These are phyloP conservation scores for Phaseolus lunatus DNA, from an alignment of 306 rosid genomes.

Conservation along the genomic window DNA sequence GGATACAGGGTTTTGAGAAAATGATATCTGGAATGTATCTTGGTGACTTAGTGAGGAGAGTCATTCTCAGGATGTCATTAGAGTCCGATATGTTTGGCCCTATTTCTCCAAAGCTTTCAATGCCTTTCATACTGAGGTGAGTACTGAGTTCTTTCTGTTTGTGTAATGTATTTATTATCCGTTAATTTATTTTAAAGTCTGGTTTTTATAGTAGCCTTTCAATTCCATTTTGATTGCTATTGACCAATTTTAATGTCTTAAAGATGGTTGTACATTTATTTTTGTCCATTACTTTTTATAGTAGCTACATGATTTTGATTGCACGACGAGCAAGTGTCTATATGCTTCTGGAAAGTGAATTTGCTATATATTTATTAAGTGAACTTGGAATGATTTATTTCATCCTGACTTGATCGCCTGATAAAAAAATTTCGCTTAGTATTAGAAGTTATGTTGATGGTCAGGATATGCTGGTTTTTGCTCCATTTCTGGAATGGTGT, in stretches of 20 bases:
- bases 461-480: neutral
- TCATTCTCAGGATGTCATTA: constrained; percentile 74
- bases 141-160: constrained; percentile 25
- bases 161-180: neutral
- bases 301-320: neutral
- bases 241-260: neutral
- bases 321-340: neutral
- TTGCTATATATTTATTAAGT: constrained; percentile 16
- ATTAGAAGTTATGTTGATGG: constrained; percentile 9
- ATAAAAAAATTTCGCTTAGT: neutral
- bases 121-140: constrained; percentile 77
- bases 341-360: constrained; percentile 11
- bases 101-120: constrained; percentile 63
- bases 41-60: constrained; percentile 93
- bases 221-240: neutral
- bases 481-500: neutral
- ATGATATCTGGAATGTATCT: constrained; percentile 98
- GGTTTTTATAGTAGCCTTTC: neutral
- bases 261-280: neutral
- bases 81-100: constrained; percentile 80
- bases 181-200: neutral
- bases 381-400: neutral
- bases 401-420: neutral
- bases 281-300: neutral
- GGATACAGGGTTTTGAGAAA: constrained; percentile 89